Evolutionary conservation across 2,329 filamentous ascomycete species (phyloP), one percentile per base, ranked within the genome.

Genomic region (Colletotrichum truncatum): DNA sequence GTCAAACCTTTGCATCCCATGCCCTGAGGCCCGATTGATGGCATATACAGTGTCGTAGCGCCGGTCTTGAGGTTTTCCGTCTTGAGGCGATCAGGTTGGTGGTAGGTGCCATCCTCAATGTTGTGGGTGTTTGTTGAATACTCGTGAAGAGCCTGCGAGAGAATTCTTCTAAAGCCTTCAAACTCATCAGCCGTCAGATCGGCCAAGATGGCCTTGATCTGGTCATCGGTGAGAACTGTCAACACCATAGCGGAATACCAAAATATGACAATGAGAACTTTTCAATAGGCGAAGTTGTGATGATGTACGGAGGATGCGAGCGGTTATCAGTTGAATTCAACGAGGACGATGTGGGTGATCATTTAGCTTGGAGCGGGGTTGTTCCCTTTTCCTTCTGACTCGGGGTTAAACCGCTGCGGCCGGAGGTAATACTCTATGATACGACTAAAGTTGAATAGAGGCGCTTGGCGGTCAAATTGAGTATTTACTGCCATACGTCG

Each of bases 41-140:
- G 91, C 89, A 93, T 93, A 73, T 93, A 93, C 21, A 93, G 78
- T 2, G 89, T 92, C 16, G 87, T 90, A 28, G 84, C 81, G 39
- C 82, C 83, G 14, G 84, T 85, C 0, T 74, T 75, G 2, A 77
- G 73, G 25, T 84, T 85, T 39, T 82, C 74, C 7, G 87, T 80
- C 0, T 81, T 77, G 9, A 82, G 82, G 30, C 86, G 81, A 60
- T 82, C 79, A 6, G 87, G 88, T 70, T 90, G 87, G 68, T 89
- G 83, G 60, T 85, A 81, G 4, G 83, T 72, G 34, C 77, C 79
- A 36, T 77, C 75, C 32, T 80, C 75, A 25, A 78, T 74, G 14
- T 75, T 73, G 59, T 85, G 82, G 0, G 83, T 81, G 49, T 84
- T 84, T 2, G 84, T 88, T 4, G 88, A 90, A 75, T 89, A 90